Base-by-base conservation (phyloP, 2,329 filamentous ascomycete genomes). In the Calonectria pseudoturangicola region DNA sequence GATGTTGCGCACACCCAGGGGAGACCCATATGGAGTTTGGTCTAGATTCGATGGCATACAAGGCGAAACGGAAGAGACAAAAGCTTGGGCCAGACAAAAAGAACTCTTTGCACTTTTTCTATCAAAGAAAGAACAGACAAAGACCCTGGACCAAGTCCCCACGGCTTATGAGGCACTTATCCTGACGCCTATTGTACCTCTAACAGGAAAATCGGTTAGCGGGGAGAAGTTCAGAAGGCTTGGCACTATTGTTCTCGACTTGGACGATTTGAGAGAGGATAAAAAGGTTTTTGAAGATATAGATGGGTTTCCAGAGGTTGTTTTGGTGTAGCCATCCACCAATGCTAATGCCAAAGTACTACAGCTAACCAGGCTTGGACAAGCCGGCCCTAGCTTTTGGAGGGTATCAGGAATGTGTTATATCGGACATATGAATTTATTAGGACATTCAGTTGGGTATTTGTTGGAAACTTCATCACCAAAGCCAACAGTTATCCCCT, bases 1-100 rank as follows among this genome's bases (percentile, higher is more conserved):
- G 72, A 28, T 33, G 30, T 41, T 75, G 1, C 68, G 64, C 21
- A 71, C 74, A 8, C 70, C 74, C 7, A 12, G 15, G 0, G 74
- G 70, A 2, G 7, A 41, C 41, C 15, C 2, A 7, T 50, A 36
- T 4, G 72, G 72, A 2, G 12, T 4, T 5, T 56, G 27, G 9
- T 36, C 58, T 1, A 48, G n/a, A 0, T 51, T 75, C 1, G 73
- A 74, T 28, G 54, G 54, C 5, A 18, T 47, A 16, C 15, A 7
- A 4, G 48, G 36, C 10, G 33, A 54, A 12, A 56, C 36, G 2
- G 33, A 43, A 21, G 63, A 28, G 9, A 30, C 18, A 41, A 28
- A 36, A 50, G 15, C 33, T 30, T 66, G 63, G 63, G 48, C 25
- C 9, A 30, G 43, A 9, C 18, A 33, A 15, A 66, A 33, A 4